phyloP scores from a whole-genome alignment of 495 filamentous ascomycete species.

The Parmelia sp. region DNA sequence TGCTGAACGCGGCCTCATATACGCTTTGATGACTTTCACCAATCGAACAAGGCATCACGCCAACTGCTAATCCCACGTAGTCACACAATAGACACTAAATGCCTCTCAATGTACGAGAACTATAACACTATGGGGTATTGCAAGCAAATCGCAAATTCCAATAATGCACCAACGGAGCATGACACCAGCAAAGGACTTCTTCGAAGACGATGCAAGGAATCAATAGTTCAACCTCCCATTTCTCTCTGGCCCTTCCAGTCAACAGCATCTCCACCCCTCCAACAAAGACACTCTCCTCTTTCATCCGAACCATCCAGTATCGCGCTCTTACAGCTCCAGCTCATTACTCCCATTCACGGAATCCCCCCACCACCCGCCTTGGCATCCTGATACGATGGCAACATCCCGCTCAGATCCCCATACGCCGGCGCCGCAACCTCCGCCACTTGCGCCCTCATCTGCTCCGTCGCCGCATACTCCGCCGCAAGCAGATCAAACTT shows the following conservation, averaged over 20 bases:
- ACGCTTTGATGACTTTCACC: no score
- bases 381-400: conserved; percentile 7
- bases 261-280: background rate
- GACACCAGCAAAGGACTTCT: background rate
- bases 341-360: background rate
- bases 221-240: no score
- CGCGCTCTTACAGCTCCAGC: background rate
- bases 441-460: background rate
- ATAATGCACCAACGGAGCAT: background rate
- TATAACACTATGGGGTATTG: background rate
- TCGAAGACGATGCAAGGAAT: background rate
- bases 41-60: background rate
- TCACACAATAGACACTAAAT: background rate
- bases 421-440: conserved; percentile 11
- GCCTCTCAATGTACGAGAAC: background rate
- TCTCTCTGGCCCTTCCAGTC: no score
- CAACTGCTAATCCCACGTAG: background rate
- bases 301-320: background rate
- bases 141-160: background rate
- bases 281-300: background rate
- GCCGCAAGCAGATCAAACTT: conserved; percentile 7
- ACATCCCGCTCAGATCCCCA: background rate
- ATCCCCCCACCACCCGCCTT: background rate
- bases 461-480: no score
- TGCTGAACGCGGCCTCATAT: no score